A percentile compares a stretch with the other conserved stretches of the same genome.
phyloP scores from a whole-genome alignment of 2,329 filamentous ascomycete genomes.

The Bipolaris victoriae region DNA sequence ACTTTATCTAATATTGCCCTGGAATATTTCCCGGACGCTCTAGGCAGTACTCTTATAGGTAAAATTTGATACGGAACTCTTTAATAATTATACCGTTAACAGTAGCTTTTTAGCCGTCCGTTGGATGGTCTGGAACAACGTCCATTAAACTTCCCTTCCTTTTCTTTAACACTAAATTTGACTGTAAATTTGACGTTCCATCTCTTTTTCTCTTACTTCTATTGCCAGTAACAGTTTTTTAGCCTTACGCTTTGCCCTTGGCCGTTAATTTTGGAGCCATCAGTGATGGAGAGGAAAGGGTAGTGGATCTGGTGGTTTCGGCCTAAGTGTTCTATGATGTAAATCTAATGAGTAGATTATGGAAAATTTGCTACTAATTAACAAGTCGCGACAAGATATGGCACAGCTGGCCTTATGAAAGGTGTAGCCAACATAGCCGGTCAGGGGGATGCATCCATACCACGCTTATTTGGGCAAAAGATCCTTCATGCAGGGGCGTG shows the following conservation, averaged over 20 bases:
- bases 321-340: not conserved
- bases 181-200: not conserved
- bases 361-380: not conserved
- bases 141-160: not conserved
- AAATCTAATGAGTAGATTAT: not conserved
- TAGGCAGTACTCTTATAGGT: not conserved
- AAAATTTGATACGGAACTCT: conserved; percentile 5
- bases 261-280: not conserved
- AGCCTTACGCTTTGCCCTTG: not conserved
- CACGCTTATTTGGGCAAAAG: conserved; percentile 4
- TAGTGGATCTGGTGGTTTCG: not conserved
- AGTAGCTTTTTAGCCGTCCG: conserved; percentile 1
- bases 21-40: conserved; percentile 12
- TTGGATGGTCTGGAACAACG: not conserved
- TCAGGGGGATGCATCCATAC: not conserved
- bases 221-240: not conserved
- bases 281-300: not conserved
- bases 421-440: not conserved
- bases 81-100: not conserved
- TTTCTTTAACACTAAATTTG: not conserved
- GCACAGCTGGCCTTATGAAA: not conserved
- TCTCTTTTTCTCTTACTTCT: conserved; percentile 4
- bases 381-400: not conserved
- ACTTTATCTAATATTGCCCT: conserved; percentile 16
- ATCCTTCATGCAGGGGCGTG: conserved; percentile 6